Evolutionary conservation across 345 rosid species (phyloP), one percentile per base, ranked within the genome.

Genomic region (Eucalyptus grandis): DNA sequence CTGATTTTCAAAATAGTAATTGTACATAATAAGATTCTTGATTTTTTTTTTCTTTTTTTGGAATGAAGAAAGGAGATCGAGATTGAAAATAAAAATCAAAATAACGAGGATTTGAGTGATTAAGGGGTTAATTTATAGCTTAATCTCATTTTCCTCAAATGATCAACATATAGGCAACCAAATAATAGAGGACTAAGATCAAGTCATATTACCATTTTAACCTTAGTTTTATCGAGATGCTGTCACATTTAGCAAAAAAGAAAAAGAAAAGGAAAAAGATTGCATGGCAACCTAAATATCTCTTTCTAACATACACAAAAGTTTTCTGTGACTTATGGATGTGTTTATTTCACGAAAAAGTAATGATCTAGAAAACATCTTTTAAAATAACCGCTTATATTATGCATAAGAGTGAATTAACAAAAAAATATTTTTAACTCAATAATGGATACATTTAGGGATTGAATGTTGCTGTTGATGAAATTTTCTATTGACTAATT

Each of bases 51-150:
- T 11, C 1, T 5, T 3, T 60, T 58, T 24, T 62, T 13, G 34
- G 69, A 4, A 12, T 7, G 34, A 13, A 12, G 69, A 62, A 14
- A 62, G 34, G 34, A 62, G 34, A 62, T 30, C 8, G 1, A 27
- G 69, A 27, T 0, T 0, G n/a, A 10, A 4, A 58, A 58, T 10
- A 56, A 4, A 24, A 10, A 56, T 50, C 1, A 0, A 0, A 50
- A 50, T 50, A 0, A 50, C 54, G 8, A 50, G 54, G 54, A 50
- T 50, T 16, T 3, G 21, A 50, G 2, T 50, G 54, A 50, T 3
- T 6, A 50, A 15, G 54, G 21, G 8, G 21, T 50, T 54, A 54
- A 21, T 7, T 54, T 54, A 54, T 0, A 54, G 24, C 58, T 21
- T 21, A 54, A 21, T 3, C 8, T 54, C 58, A 54, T 54, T 54